phyloP scores from a whole-genome alignment of 305 asterid genomes.

The Fraxinus baroniana region DNA sequence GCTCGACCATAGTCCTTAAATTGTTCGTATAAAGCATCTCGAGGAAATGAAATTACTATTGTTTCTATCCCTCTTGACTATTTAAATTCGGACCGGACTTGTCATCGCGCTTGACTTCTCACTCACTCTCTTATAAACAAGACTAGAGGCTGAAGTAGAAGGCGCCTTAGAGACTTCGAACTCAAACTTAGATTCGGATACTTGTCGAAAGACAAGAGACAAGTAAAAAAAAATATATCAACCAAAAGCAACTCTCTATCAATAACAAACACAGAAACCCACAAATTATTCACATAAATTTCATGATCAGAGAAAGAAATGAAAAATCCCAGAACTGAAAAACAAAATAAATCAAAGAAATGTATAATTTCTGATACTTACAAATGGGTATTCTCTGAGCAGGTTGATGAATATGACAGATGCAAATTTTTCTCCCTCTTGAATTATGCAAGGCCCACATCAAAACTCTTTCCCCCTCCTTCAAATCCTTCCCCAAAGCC shows the following conservation, averaged over 20 bases:
- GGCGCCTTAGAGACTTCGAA: neutral
- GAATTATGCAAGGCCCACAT: slow-evolving; percentile 71
- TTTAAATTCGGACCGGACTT: neutral
- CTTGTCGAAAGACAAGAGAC: neutral
- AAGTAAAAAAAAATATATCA: neutral
- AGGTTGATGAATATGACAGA: slow-evolving; percentile 84
- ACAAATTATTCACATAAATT: neutral
- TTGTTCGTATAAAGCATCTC: neutral
- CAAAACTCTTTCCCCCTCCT: slow-evolving; percentile 56
- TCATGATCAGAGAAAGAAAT: neutral
- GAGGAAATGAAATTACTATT: neutral
- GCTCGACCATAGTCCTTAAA: neutral
- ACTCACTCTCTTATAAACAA: neutral
- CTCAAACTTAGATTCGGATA: neutral
- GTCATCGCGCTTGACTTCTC: neutral
- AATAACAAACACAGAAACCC: neutral
- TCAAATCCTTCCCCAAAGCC: slow-evolving; percentile 73
- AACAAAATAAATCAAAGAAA: neutral
- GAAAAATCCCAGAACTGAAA: neutral
- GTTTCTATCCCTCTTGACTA: neutral
- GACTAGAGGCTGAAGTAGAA: neutral
- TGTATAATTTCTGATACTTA: slow-evolving; percentile 27
- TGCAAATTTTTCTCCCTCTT: slow-evolving; percentile 52
- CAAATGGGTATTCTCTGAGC: slow-evolving; percentile 70
- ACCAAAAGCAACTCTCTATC: slow-evolving; percentile 9